Base-by-base conservation (phyloP, 257 asterid species). In the Capsicum chinense region DNA sequence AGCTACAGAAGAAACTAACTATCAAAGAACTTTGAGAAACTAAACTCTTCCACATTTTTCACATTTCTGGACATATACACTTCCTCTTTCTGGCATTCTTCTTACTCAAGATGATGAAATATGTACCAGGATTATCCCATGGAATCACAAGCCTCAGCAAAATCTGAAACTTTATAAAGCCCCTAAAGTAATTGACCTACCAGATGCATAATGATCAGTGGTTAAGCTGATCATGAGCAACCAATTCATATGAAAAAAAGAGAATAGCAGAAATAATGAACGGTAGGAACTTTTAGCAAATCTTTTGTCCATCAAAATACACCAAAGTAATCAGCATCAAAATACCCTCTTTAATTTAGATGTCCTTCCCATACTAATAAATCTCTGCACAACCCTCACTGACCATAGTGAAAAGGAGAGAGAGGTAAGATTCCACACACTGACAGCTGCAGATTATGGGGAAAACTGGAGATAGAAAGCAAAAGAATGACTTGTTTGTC, bases 81-180 rank as follows among this genome's bases (percentile, higher is more conserved):
- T 50, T 74, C 80, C 62, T 74, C 21, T 54, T 50, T 21, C 21
- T 74, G 12, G 21, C 62, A 50, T 74, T 74, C 47, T 74, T 21
- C 52, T 33, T 52, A 74, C 47, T 74, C 21, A 19, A 74, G 21
- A 69, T 69, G 79, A 52, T 12, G 9, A 52, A 74, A 8, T 54
- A 74, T 74, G 44, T 74, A 74, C 47, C 44, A 50, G 62, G 81
- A 74, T 74, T 62, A 74, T 74, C 59, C 62, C 62, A 50, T 39
- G 47, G 62, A 74, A 74, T 50, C 62, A 50, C 13, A 74, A 50
- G 81, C 21, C 80, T 50, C 62, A 73, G 47, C 60, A 74, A 74
- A 74, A 74, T 74, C 58, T 74, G 81, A 74, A 74, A 50, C 21
- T 54, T 74, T 74, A 10, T 19, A 11, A 48, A 19, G 44, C 19